Conservation (phyloP, 1,284 basidiomycete genomes). For the Porogramme epimiltina region DNA sequence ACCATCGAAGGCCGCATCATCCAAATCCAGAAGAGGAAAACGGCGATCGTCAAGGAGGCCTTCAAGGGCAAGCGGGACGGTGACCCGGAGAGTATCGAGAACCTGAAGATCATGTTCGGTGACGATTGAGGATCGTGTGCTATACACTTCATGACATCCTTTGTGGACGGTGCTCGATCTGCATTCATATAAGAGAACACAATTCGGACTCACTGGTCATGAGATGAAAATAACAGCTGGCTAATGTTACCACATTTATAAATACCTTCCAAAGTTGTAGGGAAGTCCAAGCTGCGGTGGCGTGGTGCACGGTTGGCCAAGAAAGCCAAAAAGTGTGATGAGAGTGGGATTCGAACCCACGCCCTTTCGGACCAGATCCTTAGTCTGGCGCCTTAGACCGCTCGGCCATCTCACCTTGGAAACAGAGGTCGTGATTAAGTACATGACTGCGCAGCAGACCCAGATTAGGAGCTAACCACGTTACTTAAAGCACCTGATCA, state of each 20-base stretch:
- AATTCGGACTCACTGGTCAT: too few relatives aligned
- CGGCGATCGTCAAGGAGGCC: conserved; percentile 81
- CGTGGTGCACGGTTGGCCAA: neutral
- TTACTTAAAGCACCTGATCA: too few relatives aligned
- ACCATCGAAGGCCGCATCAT: conserved; percentile 84
- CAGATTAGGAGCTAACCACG: too few relatives aligned
- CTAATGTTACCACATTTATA: too few relatives aligned
- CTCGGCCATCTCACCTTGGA: conserved; percentile 71
- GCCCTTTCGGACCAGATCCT: conserved; percentile 49
- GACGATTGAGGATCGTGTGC: conserved; percentile 19
- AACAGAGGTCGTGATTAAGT: too few relatives aligned
- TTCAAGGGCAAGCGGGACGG: conserved; percentile 55
- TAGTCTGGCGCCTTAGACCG: conserved; percentile 87
- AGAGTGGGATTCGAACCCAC: conserved; percentile 47
- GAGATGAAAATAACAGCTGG: too few relatives aligned
- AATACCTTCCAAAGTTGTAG: too few relatives aligned
- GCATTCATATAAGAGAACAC: too few relatives aligned
- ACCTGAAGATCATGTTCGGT: conserved; percentile 77
- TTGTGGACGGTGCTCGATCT: too few relatives aligned
- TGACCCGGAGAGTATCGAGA: conserved; percentile 74
- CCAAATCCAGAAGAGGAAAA: conserved; percentile 89
- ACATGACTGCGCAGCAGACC: too few relatives aligned
- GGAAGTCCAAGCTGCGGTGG: too few relatives aligned
- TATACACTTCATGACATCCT: too few relatives aligned
- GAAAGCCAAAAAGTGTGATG: conserved; percentile 3